phyloP scores from a whole-genome alignment of 2,329 filamentous ascomycete genomes.

The Penicillium italicum region DNA sequence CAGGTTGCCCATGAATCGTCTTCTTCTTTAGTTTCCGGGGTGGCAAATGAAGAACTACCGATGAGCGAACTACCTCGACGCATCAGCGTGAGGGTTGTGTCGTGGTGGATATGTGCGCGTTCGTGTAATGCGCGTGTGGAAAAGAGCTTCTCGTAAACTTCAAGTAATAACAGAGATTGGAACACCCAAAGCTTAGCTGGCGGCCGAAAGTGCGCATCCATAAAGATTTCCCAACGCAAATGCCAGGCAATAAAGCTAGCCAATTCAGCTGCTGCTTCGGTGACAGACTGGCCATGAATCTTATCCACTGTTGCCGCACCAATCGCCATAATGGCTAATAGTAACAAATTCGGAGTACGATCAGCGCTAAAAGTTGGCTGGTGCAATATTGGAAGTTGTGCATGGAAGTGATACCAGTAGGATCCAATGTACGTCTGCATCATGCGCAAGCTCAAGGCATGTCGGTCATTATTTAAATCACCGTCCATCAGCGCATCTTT shows the following conservation, averaged over 20 bases:
- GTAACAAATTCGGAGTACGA: slow-evolving; percentile 75
- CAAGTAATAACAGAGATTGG: slow-evolving; percentile 81
- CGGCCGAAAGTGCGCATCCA: slow-evolving; percentile 81
- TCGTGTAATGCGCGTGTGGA: slow-evolving; percentile 89
- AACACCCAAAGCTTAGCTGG: slow-evolving; percentile 96
- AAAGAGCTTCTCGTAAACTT: slow-evolving; percentile 98
- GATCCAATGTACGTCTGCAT: slow-evolving; percentile 92
- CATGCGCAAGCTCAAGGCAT: slow-evolving; percentile 79
- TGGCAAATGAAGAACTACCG: slow-evolving; percentile 78
- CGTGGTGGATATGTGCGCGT: slow-evolving; percentile 92
- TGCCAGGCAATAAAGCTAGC: slow-evolving; percentile 91
- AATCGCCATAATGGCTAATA: slow-evolving; percentile 87
- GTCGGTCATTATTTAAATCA: slow-evolving; percentile 60
- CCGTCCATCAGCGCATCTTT: slow-evolving; percentile 77
- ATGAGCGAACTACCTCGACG: slow-evolving; percentile 86
- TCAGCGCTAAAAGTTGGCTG: slow-evolving; percentile 90
- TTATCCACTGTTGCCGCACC: slow-evolving; percentile 87
- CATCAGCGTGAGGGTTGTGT: slow-evolving; percentile 93
- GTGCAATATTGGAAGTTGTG: slow-evolving; percentile 90
- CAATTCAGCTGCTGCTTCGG: slow-evolving; percentile 72
- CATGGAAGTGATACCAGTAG: slow-evolving; percentile 93
- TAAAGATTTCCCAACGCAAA: slow-evolving; percentile 93
- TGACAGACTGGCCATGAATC: slow-evolving; percentile 68
- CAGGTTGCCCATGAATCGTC: slow-evolving; percentile 92
- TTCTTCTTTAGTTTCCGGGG: slow-evolving; percentile 70